phyloP scores from a whole-genome alignment of 805 yeast species.

The Ogataea corticis region DNA sequence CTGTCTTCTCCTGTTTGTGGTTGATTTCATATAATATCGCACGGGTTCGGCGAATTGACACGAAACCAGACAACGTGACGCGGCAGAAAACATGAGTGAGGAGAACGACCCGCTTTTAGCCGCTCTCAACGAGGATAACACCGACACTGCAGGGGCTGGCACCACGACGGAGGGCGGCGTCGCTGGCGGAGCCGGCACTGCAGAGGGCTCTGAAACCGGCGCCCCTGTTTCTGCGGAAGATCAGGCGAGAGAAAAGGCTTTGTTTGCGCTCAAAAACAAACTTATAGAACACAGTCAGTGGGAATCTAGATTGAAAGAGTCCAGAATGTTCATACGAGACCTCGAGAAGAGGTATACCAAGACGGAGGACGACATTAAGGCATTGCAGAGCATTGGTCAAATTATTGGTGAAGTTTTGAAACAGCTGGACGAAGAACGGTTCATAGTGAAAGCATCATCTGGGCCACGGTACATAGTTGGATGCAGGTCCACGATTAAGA shows the following conservation, averaged over 20 bases:
- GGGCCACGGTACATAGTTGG: constrained; percentile 99
- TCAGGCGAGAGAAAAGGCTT: constrained; percentile 61
- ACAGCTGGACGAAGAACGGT: constrained; percentile 91
- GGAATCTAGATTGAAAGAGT: constrained; percentile 85
- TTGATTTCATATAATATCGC: too few relatives aligned
- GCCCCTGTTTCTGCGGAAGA: constrained; percentile 20
- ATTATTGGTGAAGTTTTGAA: constrained; percentile 95
- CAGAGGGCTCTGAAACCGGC: constrained; percentile 4
- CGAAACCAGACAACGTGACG: neutral
- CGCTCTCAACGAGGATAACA: constrained; percentile 50
- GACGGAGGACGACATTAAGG: constrained; percentile 96
- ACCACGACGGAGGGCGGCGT: constrained; percentile 17
- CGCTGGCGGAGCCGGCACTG: constrained; percentile 7
- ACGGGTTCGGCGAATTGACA: constrained; percentile 1
- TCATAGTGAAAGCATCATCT: constrained; percentile 92
- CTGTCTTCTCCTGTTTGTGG: neutral
- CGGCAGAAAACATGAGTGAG: constrained; percentile 30
- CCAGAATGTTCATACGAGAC: constrained; percentile 80
- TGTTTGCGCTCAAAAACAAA: constrained; percentile 77
- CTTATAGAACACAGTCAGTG: constrained; percentile 90
- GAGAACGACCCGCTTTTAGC: constrained; percentile 78
- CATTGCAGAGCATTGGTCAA: constrained; percentile 95
- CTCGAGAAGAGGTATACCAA: constrained; percentile 82
- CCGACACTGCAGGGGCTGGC: constrained; percentile 22
- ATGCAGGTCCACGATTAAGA: constrained; percentile 88